These are phyloP conservation scores for Plicaturopsis crispa DNA, from an alignment of 768 basidiomycete species.

Conservation along the genomic window DNA sequence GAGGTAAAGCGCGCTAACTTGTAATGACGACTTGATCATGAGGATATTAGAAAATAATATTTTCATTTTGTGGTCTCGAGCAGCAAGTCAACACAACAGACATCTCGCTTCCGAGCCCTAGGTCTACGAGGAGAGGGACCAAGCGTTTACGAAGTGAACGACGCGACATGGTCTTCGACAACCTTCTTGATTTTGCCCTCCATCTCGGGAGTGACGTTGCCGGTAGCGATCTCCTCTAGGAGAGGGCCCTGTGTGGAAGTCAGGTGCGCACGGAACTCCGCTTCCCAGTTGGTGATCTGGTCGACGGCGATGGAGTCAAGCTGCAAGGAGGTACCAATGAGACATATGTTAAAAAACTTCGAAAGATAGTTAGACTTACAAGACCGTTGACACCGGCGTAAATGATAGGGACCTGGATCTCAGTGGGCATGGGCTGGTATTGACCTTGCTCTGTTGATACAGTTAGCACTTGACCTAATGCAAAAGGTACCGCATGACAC, in stretches of 20 bases:
- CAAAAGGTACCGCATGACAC: conserved; percentile 18
- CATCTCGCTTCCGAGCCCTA: neutral
- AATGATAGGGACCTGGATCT: conserved; percentile 97
- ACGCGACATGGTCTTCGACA: conserved; percentile 81
- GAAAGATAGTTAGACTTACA: conserved; percentile 33
- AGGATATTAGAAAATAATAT: too few species aligned
- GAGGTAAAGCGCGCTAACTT: too few species aligned
- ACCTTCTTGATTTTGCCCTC: conserved; percentile 94
- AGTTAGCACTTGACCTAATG: conserved; percentile 12
- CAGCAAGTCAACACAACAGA: too few species aligned
- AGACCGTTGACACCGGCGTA: conserved; percentile 99
- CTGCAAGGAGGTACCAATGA: conserved; percentile 22
- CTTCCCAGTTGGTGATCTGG: conserved; percentile 90
- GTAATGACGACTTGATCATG: too few species aligned
- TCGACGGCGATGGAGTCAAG: conserved; percentile 95
- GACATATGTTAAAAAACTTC: neutral
- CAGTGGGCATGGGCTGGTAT: conserved; percentile 91
- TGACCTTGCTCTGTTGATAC: conserved; percentile 82
- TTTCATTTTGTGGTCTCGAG: too few species aligned
- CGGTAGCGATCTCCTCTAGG: conserved; percentile 78
- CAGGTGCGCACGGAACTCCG: conserved; percentile 86
- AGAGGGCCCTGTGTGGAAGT: conserved; percentile 64
- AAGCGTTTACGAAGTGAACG: conserved; percentile 57
- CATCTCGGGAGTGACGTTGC: conserved; percentile 81
- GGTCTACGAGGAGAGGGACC: neutral